Conservation (phyloP, 805 yeast species). For the Peterozyma toletana region DNA sequence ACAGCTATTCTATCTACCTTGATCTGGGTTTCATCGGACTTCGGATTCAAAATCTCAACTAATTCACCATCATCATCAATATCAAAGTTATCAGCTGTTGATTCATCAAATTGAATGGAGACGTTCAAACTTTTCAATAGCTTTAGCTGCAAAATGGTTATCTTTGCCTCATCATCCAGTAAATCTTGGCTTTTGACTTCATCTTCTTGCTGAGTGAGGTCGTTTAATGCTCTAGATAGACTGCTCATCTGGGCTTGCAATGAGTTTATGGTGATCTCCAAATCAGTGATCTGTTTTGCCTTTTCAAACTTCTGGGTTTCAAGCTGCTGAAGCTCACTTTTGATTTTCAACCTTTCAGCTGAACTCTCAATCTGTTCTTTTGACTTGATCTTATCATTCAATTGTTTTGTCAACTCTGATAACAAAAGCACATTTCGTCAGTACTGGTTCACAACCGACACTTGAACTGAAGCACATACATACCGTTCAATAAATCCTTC, state of each 20-base stretch:
- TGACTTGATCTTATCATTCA: conserved; percentile 1
- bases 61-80: not conserved
- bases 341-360: conserved; percentile 20
- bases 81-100: not conserved
- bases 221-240: conserved; percentile 27
- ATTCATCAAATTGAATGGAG: conserved; percentile 17
- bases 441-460: no score
- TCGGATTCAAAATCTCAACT: conserved; percentile 19
- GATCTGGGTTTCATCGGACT: no score
- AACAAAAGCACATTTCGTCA: no score
- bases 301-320: conserved; percentile 42
- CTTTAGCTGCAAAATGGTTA: conserved; percentile 45
- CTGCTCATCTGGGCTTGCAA: conserved; percentile 28
- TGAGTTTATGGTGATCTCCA: conserved; percentile 36
- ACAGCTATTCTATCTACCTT: conserved; percentile 37
- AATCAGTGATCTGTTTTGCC: conserved; percentile 45
- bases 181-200: conserved; percentile 24
- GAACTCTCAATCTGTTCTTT: conserved; percentile 21
- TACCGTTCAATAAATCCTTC: conserved; percentile 13
- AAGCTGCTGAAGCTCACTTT: conserved; percentile 21
- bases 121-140: conserved; percentile 58
- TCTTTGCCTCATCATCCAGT: conserved; percentile 24
- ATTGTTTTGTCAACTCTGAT: not conserved
- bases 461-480: not conserved
- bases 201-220: conserved; percentile 20